phyloP scores from a whole-genome alignment of 2,329 filamentous ascomycete genomes.

The Cercospora sp. region DNA sequence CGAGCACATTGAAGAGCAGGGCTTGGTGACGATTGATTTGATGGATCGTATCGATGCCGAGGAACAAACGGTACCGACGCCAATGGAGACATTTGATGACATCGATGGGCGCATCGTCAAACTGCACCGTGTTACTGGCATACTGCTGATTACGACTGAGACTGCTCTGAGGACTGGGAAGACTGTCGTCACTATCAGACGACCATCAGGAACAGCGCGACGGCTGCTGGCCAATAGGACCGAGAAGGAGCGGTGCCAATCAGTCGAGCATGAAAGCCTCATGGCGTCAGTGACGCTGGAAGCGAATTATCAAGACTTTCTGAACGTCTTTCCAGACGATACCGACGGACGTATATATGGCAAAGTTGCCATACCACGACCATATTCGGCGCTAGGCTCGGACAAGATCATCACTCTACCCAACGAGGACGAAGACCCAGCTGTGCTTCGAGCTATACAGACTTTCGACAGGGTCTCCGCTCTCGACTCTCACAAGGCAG shows the following conservation, averaged over 20 bases:
- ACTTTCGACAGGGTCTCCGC: conserved; percentile 85
- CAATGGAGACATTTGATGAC: conserved; percentile 58
- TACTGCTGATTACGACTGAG: conserved; percentile 72
- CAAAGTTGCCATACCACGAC: conserved; percentile 54
- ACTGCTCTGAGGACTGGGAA: conserved; percentile 55
- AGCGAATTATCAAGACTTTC: conserved; percentile 28
- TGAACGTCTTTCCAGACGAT: conserved; percentile 36
- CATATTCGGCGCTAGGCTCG: conserved; percentile 34
- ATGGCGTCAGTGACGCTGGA: conserved; percentile 31
- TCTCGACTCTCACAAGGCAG: conserved; percentile 93
- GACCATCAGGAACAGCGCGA: conserved; percentile 36
- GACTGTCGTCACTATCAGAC: conserved; percentile 37
- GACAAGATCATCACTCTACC: conserved; percentile 65
- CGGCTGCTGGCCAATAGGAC: conserved; percentile 25
- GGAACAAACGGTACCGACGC: conserved; percentile 68
- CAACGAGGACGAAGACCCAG: conserved; percentile 55
- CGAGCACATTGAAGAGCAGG: conserved; percentile 83
- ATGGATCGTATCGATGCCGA: conserved; percentile 40
- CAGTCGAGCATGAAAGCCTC: conserved; percentile 22
- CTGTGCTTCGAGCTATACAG: conserved; percentile 70
- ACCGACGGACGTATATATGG: conserved; percentile 33
- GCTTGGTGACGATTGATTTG: conserved; percentile 88
- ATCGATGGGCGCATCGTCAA: conserved; percentile 67
- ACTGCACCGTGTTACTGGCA: conserved; percentile 71
- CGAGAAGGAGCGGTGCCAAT: conserved; percentile 19